These are phyloP conservation scores for Fusarium mangiferae DNA, from an alignment of 2,329 filamentous ascomycete genomes.

Conservation along the genomic window DNA sequence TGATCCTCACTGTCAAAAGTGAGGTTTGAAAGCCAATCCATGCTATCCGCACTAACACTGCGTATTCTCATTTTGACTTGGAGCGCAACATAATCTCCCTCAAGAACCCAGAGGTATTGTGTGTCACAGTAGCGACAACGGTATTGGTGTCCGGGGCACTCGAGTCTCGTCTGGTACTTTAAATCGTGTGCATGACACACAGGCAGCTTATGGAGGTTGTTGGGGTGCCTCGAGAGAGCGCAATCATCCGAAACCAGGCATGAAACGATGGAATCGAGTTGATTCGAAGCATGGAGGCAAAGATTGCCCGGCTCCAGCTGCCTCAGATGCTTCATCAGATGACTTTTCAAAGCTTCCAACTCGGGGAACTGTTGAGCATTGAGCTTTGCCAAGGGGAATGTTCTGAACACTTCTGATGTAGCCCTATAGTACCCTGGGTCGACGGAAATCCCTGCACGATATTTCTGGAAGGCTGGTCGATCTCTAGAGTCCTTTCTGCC, in stretches of 20 bases:
- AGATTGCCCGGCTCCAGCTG: neutral
- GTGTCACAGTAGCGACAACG: neutral
- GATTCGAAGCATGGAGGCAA: neutral
- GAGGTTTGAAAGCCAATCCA: neutral
- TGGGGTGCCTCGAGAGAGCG: neutral
- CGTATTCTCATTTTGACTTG: neutral
- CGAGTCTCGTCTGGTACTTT: fast-evolving
- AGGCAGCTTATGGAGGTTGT: neutral
- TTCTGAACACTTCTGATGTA: neutral
- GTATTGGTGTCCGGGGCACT: neutral
- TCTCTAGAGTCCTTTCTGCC: neutral
- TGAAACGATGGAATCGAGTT: neutral
- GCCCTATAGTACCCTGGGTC: neutral
- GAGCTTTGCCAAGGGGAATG: neutral
- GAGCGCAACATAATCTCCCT: neutral
- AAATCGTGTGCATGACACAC: neutral
- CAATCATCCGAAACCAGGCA: neutral
- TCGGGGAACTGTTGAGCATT: neutral
- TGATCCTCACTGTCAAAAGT: neutral
- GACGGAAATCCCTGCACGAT: neutral
- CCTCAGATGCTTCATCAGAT: neutral
- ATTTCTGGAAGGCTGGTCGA: fast-evolving
- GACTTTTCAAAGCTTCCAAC: neutral
- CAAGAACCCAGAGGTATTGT: neutral
- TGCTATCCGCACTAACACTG: neutral